These are phyloP conservation scores for Persicaria tinctoria DNA, from an alignment of 148 eudicot species.

Conservation along the genomic window DNA sequence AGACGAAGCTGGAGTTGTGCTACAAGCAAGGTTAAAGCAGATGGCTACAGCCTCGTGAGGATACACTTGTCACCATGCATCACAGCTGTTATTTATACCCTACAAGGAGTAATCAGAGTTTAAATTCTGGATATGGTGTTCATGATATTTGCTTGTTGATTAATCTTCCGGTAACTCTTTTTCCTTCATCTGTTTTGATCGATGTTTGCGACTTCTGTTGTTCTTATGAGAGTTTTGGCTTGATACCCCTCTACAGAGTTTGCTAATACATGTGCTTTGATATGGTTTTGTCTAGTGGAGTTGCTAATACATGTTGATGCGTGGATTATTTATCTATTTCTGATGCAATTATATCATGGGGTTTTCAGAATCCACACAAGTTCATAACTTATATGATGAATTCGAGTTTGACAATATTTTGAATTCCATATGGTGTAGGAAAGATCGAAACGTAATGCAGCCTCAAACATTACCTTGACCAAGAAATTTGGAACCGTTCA, in stretches of 20 bases:
- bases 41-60: slow-evolving; percentile 43
- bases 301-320: too few relatives aligned
- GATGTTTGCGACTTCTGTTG: not conserved
- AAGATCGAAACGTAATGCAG: too few relatives aligned
- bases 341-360: too few relatives aligned
- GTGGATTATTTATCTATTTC: too few relatives aligned
- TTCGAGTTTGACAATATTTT: too few relatives aligned
- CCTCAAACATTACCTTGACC: too few relatives aligned
- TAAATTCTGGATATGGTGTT: not conserved
- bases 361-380: too few relatives aligned
- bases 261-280: too few relatives aligned
- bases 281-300: too few relatives aligned
- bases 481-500: too few relatives aligned
- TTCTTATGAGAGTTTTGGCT: not conserved
- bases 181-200: not conserved
- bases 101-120: not conserved
- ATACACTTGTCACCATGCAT: not conserved
- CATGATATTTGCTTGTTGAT: not conserved
- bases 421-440: too few relatives aligned
- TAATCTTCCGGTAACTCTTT: not conserved
- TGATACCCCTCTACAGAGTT: not conserved
- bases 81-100: not conserved
- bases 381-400: too few relatives aligned
- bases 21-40: slow-evolving; percentile 84
- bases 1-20: slow-evolving; percentile 59